phyloP scores from a whole-genome alignment of 768 basidiomycete species.

The Tephrocybe sp. region DNA sequence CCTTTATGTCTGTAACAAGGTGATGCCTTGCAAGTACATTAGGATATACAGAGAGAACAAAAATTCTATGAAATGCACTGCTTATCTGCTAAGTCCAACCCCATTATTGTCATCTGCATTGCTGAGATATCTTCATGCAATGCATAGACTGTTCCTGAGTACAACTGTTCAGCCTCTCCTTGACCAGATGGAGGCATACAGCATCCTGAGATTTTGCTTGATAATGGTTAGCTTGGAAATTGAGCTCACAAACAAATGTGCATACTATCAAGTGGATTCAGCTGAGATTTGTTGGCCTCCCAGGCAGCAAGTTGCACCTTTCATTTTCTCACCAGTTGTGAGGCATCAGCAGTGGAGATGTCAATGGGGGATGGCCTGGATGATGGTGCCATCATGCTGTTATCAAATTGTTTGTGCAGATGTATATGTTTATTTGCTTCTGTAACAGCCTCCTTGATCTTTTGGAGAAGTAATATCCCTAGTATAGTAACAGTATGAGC shows the following conservation, averaged over 20 bases:
- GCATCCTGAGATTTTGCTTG: conserved; percentile 14
- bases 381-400: neutral
- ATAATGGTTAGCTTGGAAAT: neutral
- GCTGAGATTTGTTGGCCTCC: conserved; percentile 5
- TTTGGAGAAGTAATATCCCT: neutral
- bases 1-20: neutral
- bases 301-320: neutral
- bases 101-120: conserved; percentile 6
- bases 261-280: conserved; percentile 10
- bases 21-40: neutral
- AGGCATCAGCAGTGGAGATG: neutral
- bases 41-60: neutral
- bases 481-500: no score
- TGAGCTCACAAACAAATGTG: conserved; percentile 5
- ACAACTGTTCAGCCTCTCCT: conserved; percentile 6
- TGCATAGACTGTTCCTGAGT: neutral
- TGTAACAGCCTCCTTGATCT: neutral
- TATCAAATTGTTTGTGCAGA: neutral
- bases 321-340: neutral
- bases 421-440: neutral
- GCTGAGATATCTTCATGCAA: conserved; percentile 8
- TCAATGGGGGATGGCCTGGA: neutral
- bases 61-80: conserved; percentile 10
- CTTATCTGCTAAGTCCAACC: conserved; percentile 18
- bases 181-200: conserved; percentile 9